Conservation (phyloP, 768 basidiomycete genomes). For the Mycena sanguinolenta region DNA sequence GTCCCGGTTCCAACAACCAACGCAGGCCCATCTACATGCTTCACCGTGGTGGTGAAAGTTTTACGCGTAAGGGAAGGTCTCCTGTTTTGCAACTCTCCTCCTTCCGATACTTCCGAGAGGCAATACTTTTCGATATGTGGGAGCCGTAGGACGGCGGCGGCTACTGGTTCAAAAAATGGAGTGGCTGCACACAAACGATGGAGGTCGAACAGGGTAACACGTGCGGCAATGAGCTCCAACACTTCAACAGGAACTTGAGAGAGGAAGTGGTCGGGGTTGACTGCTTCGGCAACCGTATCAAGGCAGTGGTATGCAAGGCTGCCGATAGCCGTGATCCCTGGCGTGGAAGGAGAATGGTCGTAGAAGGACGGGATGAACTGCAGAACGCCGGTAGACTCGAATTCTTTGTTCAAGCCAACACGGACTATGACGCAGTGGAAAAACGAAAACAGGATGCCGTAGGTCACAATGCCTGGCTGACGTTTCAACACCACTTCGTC, state of each 20-base stretch:
- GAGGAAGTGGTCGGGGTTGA: constrained; percentile 9
- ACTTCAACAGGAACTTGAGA: constrained; percentile 17
- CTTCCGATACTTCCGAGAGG: background rate
- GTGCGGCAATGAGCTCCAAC: background rate
- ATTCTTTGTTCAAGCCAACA: constrained; percentile 17
- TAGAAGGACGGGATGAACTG: constrained; percentile 39
- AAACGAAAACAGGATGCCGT: constrained; percentile 37
- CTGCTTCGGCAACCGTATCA: background rate
- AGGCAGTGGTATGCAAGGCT: constrained; percentile 23
- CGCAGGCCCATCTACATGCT: background rate
- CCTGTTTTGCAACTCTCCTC: no score
- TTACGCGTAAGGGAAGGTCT: background rate
- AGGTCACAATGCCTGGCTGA: background rate
- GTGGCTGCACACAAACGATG: background rate
- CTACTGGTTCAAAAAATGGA: background rate
- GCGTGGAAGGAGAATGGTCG: constrained; percentile 32
- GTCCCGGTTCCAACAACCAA: background rate
- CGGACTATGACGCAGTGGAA: constrained; percentile 40
- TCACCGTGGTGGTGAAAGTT: constrained; percentile 9
- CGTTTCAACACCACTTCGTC: constrained; percentile 4
- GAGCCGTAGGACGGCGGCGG: constrained; percentile 11
- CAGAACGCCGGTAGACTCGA: constrained; percentile 31
- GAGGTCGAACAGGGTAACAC: constrained; percentile 3
- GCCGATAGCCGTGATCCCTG: constrained; percentile 31
- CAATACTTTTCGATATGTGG: constrained; percentile 22